phyloP scores from a whole-genome alignment of 2,329 filamentous ascomycete species.

The Fusarium clavum region DNA sequence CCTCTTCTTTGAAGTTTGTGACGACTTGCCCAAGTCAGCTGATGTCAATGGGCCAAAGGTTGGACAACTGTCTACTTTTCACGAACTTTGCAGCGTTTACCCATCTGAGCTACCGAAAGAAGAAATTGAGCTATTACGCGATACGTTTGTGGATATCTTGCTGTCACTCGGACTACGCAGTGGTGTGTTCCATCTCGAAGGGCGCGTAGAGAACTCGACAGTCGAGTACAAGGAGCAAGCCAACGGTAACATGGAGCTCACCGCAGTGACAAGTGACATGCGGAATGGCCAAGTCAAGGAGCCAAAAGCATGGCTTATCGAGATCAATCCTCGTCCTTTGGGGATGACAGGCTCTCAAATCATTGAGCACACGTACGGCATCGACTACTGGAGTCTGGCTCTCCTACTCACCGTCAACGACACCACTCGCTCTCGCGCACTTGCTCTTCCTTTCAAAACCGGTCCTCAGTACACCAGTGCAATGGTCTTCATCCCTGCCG shows the following conservation, averaged over 20 bases:
- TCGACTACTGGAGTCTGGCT: conserved; percentile 30
- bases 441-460: conserved; percentile 23
- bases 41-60: conserved; percentile 18
- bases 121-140: conserved; percentile 22
- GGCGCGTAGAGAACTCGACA: conserved; percentile 22
- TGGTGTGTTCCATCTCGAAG: conserved; percentile 34
- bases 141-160: conserved; percentile 15
- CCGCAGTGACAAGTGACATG: background rate
- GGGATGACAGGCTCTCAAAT: conserved; percentile 26
- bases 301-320: conserved; percentile 15
- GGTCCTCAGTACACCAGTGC: conserved; percentile 21
- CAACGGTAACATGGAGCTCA: conserved; percentile 6
- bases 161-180: conserved; percentile 17
- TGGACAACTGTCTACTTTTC: background rate
- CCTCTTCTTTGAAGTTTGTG: conserved; percentile 38
- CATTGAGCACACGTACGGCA: conserved; percentile 30
- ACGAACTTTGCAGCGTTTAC: conserved; percentile 7
- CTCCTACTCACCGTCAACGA: conserved; percentile 16
- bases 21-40: conserved; percentile 33
- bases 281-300: background rate
- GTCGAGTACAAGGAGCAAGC: conserved; percentile 6
- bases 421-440: conserved; percentile 5
- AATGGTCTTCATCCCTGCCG: conserved; percentile 4
- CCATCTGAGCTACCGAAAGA: conserved; percentile 9
- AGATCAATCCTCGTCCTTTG: conserved; percentile 37